Evolutionary conservation across 2,329 filamentous ascomycete genomes (phyloP).

Genomic region (Remersonia thermophila): DNA sequence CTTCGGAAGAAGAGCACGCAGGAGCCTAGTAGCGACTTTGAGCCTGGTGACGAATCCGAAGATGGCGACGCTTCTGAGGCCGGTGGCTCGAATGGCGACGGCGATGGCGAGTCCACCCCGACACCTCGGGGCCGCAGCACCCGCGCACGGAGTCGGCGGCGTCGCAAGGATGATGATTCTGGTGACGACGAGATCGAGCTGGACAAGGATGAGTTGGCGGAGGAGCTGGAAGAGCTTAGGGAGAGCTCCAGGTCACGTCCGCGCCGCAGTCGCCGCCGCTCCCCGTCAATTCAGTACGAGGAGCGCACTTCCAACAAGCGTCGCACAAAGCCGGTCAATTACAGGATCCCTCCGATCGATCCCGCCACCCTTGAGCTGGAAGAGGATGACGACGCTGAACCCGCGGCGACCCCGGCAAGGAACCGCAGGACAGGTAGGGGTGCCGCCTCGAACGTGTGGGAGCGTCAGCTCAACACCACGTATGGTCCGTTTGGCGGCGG

Average conservation of each 20-base stretch:
- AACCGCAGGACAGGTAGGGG: conserved; percentile 49
- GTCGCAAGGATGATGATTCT: conserved; percentile 36
- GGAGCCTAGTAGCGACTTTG: conserved; percentile 49
- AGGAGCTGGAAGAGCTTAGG: conserved; percentile 51
- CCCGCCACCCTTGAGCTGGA: conserved; percentile 45
- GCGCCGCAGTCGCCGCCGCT: conserved; percentile 38
- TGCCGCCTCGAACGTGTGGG: conserved; percentile 50
- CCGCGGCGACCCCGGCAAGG: conserved; percentile 55
- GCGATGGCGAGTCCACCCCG: conserved; percentile 37
- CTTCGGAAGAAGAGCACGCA: conserved; percentile 35
- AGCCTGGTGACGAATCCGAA: conserved; percentile 46
- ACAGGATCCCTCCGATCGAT: conserved; percentile 71
- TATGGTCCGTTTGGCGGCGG: conserved; percentile 88
- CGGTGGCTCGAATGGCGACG: conserved; percentile 19
- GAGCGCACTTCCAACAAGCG: conserved; percentile 37
- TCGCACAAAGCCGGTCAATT: conserved; percentile 61
- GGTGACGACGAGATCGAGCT: conserved; percentile 46
- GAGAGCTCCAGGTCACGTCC: conserved; percentile 39
- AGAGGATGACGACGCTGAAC: conserved; percentile 59
- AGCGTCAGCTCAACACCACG: conserved; percentile 76
- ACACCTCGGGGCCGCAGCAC: conserved; percentile 33
- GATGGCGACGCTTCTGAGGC: conserved; percentile 35
- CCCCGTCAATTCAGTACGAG: conserved; percentile 48
- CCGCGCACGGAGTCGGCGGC: conserved; percentile 29
- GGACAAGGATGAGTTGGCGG: conserved; percentile 51